These are phyloP conservation scores for Hyphopichia burtonii DNA, from an alignment of 1,139 yeast genomes.

Conservation along the genomic window DNA sequence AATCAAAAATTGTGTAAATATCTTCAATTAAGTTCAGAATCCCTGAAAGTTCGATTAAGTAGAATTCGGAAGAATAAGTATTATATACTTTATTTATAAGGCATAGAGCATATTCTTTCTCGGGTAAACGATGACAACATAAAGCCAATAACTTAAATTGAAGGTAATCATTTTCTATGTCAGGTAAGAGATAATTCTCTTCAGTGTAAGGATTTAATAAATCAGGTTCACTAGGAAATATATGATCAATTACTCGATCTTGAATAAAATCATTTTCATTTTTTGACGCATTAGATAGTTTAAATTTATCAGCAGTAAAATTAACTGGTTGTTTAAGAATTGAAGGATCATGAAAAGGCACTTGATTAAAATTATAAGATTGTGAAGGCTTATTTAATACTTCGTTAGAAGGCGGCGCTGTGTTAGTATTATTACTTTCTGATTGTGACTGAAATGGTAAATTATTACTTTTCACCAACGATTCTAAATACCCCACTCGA, in stretches of 20 bases:
- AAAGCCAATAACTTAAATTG: slow-evolving; percentile 22
- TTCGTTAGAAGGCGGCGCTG: not conserved
- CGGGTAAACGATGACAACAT: slow-evolving; percentile 27
- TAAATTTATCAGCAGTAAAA: not conserved
- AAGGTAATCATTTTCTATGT: slow-evolving; percentile 25
- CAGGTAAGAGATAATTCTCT: slow-evolving; percentile 21
- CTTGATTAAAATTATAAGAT: not conserved
- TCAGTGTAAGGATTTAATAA: not conserved
- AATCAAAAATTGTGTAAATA: slow-evolving; percentile 26
- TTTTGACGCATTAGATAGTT: not conserved
- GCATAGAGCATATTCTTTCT: slow-evolving; percentile 23
- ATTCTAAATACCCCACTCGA: slow-evolving; percentile 37
- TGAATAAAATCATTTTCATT: not conserved
- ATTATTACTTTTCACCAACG: not conserved
- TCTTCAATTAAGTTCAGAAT: slow-evolving; percentile 21
- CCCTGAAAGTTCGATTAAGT: slow-evolving; percentile 28
- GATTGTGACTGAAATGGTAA: not conserved
- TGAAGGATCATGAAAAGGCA: not conserved
- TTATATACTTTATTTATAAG: slow-evolving; percentile 29
- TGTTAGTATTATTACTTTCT: not conserved
- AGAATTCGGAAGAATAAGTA: slow-evolving; percentile 41
- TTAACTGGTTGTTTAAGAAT: slow-evolving; percentile 8
- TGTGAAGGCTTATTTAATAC: not conserved
- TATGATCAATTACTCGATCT: slow-evolving; percentile 1
- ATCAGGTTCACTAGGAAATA: not conserved